phyloP scores from a whole-genome alignment of 768 basidiomycete species.

The Macrolepiota fuliginosa region DNA sequence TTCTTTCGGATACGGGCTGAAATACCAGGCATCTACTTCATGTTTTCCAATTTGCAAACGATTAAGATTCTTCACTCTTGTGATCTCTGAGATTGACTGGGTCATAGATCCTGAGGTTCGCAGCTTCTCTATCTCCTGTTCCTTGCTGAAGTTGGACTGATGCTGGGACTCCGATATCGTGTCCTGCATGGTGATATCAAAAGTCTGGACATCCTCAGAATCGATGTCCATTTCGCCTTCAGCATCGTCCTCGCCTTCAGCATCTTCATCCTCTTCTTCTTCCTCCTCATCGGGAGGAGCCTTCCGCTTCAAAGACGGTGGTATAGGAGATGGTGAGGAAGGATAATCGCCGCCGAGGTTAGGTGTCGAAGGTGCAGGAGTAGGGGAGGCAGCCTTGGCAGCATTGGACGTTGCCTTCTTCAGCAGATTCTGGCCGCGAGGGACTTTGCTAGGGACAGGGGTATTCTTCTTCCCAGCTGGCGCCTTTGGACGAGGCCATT shows the following conservation, averaged over 20 bases:
- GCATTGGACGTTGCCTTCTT: constrained; percentile 73
- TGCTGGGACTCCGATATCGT: constrained; percentile 51
- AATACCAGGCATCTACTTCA: constrained; percentile 99
- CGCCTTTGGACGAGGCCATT: constrained; percentile 92
- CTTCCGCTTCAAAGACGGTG: constrained; percentile 64
- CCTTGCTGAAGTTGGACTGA: constrained; percentile 80
- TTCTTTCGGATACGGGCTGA: constrained; percentile 98
- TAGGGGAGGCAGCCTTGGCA: constrained; percentile 54
- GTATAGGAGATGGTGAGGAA: constrained; percentile 57
- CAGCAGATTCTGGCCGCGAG: constrained; percentile 46
- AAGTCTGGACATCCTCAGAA: constrained; percentile 70
- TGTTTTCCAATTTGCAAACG: constrained; percentile 93
- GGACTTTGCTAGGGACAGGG: constrained; percentile 47
- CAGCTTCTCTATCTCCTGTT: constrained; percentile 98
- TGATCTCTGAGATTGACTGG: constrained; percentile 95
- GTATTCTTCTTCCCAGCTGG: constrained; percentile 53
- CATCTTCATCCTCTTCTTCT: constrained; percentile 53
- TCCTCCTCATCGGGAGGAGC: constrained; percentile 63
- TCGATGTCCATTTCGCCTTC: constrained; percentile 76
- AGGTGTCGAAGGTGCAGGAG: constrained; percentile 58
- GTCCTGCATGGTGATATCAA: constrained; percentile 58
- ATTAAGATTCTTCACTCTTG: constrained; percentile 97
- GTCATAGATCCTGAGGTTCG: constrained; percentile 99
- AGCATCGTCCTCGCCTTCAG: constrained; percentile 52
- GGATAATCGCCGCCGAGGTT: constrained; percentile 36